These are phyloP conservation scores for Gaultheria prostrata DNA, from an alignment of 148 eudicot species.

Conservation along the genomic window DNA sequence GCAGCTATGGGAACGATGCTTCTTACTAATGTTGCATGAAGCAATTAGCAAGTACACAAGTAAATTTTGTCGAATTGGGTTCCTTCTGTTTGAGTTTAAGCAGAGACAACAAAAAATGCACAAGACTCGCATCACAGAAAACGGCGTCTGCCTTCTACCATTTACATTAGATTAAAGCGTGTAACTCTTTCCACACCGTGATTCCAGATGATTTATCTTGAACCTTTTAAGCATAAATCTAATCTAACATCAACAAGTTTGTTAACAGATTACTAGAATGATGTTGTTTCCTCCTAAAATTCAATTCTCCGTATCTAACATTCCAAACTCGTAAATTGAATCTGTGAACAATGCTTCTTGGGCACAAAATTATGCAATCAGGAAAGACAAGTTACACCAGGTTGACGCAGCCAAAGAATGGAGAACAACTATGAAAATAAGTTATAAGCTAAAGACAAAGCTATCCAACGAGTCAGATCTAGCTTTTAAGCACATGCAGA, in stretches of 20 bases:
- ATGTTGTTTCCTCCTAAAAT: neutral
- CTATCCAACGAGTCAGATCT: slow-evolving; percentile 1
- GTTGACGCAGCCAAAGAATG: neutral
- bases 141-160: neutral
- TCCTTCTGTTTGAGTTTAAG: neutral
- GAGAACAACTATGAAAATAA: neutral
- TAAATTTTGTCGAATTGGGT: neutral
- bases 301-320: neutral
- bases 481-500: neutral
- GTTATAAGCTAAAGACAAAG: neutral
- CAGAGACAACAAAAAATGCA: neutral
- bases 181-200: neutral
- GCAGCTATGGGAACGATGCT: neutral
- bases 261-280: neutral
- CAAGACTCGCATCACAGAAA: neutral
- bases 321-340: neutral
- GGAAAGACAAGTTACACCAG: neutral
- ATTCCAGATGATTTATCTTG: neutral
- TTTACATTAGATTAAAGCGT: neutral
- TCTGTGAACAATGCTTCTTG: neutral
- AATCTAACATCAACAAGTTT: neutral
- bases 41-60: neutral
- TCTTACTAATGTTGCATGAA: neutral
- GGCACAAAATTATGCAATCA: neutral
- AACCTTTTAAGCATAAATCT: neutral